A percentile compares a stretch with the other conserved stretches of the same genome.
These are phyloP conservation scores for Pseudocercospora crystallina DNA, from an alignment of 2,329 filamentous ascomycete genomes.

Conservation along the genomic window DNA sequence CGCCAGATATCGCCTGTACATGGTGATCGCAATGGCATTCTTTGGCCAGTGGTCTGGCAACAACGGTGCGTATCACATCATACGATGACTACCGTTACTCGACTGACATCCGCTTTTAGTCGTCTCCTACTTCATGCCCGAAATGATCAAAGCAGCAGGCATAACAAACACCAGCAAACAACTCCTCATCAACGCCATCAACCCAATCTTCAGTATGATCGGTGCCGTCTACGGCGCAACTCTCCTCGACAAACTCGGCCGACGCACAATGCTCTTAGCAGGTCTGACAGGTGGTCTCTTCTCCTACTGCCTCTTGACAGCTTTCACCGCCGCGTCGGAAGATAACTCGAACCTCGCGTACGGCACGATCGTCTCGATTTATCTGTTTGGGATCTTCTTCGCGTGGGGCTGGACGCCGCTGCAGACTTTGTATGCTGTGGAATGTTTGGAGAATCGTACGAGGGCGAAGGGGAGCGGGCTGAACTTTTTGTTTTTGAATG, in stretches of 20 bases:
- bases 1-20: slow-evolving; percentile 49
- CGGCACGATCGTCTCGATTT: slow-evolving; percentile 42
- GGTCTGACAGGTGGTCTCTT: slow-evolving; percentile 38
- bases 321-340: slow-evolving; percentile 33
- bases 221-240: slow-evolving; percentile 42
- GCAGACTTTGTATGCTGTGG: slow-evolving; percentile 41
- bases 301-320: slow-evolving; percentile 38
- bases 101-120: slow-evolving; percentile 24
- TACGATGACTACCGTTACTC: slow-evolving; percentile 20
- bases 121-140: slow-evolving; percentile 36
- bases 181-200: slow-evolving; percentile 44
- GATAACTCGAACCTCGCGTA: slow-evolving; percentile 31
- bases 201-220: slow-evolving; percentile 40
- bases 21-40: slow-evolving; percentile 43
- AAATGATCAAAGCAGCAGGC: slow-evolving; percentile 40
- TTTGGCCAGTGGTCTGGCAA: slow-evolving; percentile 45
- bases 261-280: slow-evolving; percentile 38
- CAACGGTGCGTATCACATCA: slow-evolving; percentile 19
- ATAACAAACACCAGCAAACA: slow-evolving; percentile 39
- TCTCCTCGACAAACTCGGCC: slow-evolving; percentile 24
- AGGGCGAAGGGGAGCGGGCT: slow-evolving; percentile 36
- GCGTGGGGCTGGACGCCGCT: slow-evolving; percentile 43
- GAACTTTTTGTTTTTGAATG: slow-evolving; percentile 43
- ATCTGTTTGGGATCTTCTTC: slow-evolving; percentile 43
- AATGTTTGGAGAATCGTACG: slow-evolving; percentile 41